Evolutionary conservation across 2,329 filamentous ascomycete species (phyloP).

Genomic region (Nemania sp.): DNA sequence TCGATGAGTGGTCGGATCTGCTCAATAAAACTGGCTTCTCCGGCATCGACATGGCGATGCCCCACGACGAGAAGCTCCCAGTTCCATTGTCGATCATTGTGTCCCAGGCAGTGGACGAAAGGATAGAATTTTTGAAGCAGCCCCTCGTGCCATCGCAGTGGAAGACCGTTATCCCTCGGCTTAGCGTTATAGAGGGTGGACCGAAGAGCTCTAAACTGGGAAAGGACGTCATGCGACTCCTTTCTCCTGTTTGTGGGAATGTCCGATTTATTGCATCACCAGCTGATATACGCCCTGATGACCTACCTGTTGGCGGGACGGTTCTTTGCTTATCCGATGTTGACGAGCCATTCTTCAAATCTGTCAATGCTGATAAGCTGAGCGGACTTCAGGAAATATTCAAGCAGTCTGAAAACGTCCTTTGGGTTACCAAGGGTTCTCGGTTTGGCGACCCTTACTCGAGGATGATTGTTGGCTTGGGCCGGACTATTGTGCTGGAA

Average conservation of each 20-base stretch:
- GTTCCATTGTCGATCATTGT: constrained; percentile 11
- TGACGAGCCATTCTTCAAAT: constrained; percentile 10
- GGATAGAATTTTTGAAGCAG: not conserved
- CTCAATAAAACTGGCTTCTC: constrained; percentile 12
- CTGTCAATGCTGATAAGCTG: not conserved
- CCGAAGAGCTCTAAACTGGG: not conserved
- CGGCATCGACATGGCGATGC: constrained; percentile 9
- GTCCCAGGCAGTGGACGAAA: constrained; percentile 10
- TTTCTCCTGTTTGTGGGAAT: not conserved
- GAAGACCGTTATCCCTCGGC: not conserved
- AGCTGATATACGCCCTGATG: not conserved
- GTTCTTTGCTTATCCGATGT: constrained; percentile 9
- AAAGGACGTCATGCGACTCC: not conserved
- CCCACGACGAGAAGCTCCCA: constrained; percentile 2
- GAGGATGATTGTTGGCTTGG: constrained; percentile 9
- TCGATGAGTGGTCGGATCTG: constrained; percentile 2
- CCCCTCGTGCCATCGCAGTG: not conserved
- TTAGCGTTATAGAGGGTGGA: not conserved
- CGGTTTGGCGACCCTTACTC: constrained; percentile 15
- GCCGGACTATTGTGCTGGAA: constrained; percentile 5
- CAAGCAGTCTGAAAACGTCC: not conserved
- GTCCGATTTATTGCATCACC: not conserved
- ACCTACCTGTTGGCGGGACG: not conserved
- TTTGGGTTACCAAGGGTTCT: constrained; percentile 14
- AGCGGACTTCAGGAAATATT: constrained; percentile 7